Evolutionary conservation across 1,284 basidiomycete genomes (phyloP).

Genomic region (Cystobasidium slooffiae): DNA sequence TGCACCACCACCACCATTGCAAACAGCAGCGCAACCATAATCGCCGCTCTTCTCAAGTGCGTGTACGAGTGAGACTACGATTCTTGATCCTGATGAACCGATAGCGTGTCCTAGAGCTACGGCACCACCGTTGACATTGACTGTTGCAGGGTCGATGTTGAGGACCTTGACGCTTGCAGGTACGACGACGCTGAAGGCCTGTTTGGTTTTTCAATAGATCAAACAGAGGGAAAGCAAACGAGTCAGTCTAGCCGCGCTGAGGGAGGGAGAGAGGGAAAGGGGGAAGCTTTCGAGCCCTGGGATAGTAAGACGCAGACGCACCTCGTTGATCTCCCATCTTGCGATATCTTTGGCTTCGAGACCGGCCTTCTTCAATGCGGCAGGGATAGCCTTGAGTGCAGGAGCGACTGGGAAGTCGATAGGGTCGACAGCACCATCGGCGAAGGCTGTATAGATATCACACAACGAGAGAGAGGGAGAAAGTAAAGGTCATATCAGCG

Average conservation of each 20-base stretch:
- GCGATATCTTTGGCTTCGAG: slow-evolving; percentile 82
- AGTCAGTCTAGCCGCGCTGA: neutral
- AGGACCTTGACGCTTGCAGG: slow-evolving; percentile 57
- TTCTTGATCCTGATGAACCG: slow-evolving; percentile 92
- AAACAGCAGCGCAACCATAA: slow-evolving; percentile 96
- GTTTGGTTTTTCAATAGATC: slow-evolving; percentile 53
- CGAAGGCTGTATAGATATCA: slow-evolving; percentile 70
- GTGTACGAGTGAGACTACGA: slow-evolving; percentile 92
- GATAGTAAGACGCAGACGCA: slow-evolving; percentile 45
- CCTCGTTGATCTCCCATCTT: slow-evolving; percentile 90
- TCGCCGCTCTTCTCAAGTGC: slow-evolving; percentile 83
- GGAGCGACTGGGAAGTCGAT: slow-evolving; percentile 98
- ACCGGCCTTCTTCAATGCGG: slow-evolving; percentile 85
- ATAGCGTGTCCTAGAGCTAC: slow-evolving; percentile 64
- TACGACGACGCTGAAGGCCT: slow-evolving; percentile 58
- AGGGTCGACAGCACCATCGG: slow-evolving; percentile 94
- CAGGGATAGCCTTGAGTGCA: slow-evolving; percentile 75
- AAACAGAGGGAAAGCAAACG: slow-evolving; percentile 51
- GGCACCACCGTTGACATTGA: slow-evolving; percentile 52
- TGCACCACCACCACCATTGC: slow-evolving; percentile 89
- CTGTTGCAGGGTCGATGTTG: slow-evolving; percentile 55
- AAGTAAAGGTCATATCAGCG: neutral
- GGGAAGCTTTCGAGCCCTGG: too few species aligned
- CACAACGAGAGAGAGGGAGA: slow-evolving; percentile 48
- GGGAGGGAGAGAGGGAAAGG: too few species aligned